Evolutionary conservation across 805 yeast genomes (phyloP).

Genomic region (Scheffersomyces coipomensis): DNA sequence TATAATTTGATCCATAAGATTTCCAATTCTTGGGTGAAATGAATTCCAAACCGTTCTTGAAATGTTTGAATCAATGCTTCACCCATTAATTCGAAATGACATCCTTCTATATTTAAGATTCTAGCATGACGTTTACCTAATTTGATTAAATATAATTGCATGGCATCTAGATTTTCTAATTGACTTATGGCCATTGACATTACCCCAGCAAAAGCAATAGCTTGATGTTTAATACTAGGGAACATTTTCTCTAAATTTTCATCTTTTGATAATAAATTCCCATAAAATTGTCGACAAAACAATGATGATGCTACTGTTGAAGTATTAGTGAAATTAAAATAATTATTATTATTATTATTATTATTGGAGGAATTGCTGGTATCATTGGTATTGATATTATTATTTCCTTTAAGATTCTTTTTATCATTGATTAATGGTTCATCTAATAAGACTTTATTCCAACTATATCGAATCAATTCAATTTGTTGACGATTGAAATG

Average conservation of each 20-base stretch:
- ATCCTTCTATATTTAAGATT: slow-evolving; percentile 69
- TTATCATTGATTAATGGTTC: slow-evolving; percentile 18
- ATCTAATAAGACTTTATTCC: slow-evolving; percentile 45
- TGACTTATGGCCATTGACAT: slow-evolving; percentile 64
- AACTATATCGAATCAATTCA: slow-evolving; percentile 44
- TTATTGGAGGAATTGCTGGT: no score
- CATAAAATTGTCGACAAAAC: slow-evolving; percentile 76
- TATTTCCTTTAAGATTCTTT: no score
- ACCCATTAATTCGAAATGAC: slow-evolving; percentile 71
- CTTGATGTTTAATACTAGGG: slow-evolving; percentile 78
- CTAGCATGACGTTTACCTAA: slow-evolving; percentile 76
- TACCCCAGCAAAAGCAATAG: slow-evolving; percentile 77
- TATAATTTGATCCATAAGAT: slow-evolving; percentile 71
- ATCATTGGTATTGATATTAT: background rate
- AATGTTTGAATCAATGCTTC: slow-evolving; percentile 67
- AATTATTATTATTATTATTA: background rate
- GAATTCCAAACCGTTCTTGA: slow-evolving; percentile 55
- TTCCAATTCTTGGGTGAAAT: slow-evolving; percentile 60
- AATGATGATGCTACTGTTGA: slow-evolving; percentile 42
- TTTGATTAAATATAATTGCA: slow-evolving; percentile 59
- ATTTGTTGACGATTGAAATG: slow-evolving; percentile 35
- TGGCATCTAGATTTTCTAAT: slow-evolving; percentile 54
- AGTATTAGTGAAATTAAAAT: slow-evolving; percentile 6
- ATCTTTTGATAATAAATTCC: slow-evolving; percentile 60
- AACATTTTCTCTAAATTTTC: slow-evolving; percentile 61